Base-by-base conservation (phyloP, 202 grass and related monocot genomes). In the Cymbopogon flexuosus region DNA sequence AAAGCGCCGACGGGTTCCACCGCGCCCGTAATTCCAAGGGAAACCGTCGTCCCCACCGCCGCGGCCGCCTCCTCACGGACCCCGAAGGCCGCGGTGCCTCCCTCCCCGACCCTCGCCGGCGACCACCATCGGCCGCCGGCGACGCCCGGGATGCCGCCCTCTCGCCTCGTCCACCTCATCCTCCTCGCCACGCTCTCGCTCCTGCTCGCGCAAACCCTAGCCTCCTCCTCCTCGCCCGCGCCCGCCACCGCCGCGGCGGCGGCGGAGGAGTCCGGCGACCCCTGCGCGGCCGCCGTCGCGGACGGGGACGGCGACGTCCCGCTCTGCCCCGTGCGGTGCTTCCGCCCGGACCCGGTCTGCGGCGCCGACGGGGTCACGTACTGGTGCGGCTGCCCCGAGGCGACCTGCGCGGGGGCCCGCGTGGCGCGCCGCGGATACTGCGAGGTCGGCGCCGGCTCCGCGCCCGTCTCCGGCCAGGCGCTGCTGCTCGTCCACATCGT, bases 341-440 rank as follows among this genome's bases (percentile, higher is more conserved):
- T 96, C 90, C 85, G 93, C 30, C 89, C 90, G 31, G 89, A 96
- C 72, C 93, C 93, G 19, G 93, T 96, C 75, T 96, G 90, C 83
- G 93, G 93, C 72, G 87, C 62, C 29, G 86, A 96, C 84, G 87
- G 89, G 23, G 80, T 90, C 63, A 96, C 90, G 3, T 96, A 90
- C 87, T 96, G 93, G 93, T 96, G 93, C 76, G 93, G 93, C 72
- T 96, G 93, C 73, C 72, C 84, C 23, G 89, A 96, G 85, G 93
- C 93, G 5, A 85, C 90, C 2, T 96, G 93, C 73, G 93, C 93
- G 14, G 90, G 90, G 39, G 85, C 86, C 51, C 72, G 70, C 51
- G 93, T 92, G 27, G 89, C 87, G 8, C 89, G 82, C 33, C 90
- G 75, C 52, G 93, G 93, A 10, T 96, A 84, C 75, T 96, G 93